Evolutionary conservation across 768 basidiomycete species (phyloP).

Genomic region (Phanerochaete sordida): DNA sequence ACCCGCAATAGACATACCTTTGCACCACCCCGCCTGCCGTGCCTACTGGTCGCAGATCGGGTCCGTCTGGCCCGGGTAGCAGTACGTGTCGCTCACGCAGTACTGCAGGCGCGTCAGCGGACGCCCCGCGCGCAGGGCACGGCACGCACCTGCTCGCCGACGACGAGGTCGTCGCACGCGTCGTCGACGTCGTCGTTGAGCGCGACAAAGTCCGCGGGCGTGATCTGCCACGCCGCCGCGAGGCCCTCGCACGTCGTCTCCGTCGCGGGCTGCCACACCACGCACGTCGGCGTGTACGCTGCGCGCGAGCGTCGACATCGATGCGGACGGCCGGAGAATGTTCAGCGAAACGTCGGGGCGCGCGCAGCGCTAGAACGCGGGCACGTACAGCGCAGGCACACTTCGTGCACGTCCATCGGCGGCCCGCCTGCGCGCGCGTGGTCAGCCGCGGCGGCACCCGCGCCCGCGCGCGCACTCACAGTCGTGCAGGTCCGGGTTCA

Average conservation of each 20-base stretch:
- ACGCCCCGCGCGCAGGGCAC: no score
- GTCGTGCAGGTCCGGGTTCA: background rate
- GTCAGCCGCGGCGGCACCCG: no score
- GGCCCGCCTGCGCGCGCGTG: background rate
- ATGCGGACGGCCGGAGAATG: background rate
- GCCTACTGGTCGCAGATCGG: background rate
- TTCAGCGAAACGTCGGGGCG: background rate
- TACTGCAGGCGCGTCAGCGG: background rate
- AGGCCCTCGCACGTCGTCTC: background rate
- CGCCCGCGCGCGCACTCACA: background rate
- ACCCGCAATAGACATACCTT: background rate
- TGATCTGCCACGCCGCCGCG: background rate
- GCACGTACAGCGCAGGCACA: background rate
- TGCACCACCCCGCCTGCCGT: background rate
- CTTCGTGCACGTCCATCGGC: background rate
- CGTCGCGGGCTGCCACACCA: background rate
- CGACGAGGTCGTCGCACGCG: background rate
- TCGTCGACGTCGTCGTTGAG: conserved; percentile 4
- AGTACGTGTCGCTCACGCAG: background rate
- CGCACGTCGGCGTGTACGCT: conserved; percentile 2
- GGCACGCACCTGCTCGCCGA: background rate
- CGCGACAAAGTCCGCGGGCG: background rate
- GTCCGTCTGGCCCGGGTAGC: background rate
- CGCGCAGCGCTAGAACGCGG: background rate
- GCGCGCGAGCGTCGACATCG: no score